phyloP scores from a whole-genome alignment of 306 rosid species.

The Abrus pulchellus region DNA sequence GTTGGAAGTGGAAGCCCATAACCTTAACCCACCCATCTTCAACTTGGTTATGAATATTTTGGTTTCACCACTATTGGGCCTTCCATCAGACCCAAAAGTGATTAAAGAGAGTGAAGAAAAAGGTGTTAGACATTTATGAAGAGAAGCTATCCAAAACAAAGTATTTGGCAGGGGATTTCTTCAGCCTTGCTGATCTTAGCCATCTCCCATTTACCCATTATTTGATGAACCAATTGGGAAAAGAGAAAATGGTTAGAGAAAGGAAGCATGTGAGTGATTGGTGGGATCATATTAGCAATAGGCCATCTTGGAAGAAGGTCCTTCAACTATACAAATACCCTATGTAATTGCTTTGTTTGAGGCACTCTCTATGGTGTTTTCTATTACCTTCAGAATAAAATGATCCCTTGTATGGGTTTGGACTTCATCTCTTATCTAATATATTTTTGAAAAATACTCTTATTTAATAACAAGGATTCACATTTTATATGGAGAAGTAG shows the following conservation, averaged over 20 bases:
- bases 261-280: slow-evolving; percentile 49
- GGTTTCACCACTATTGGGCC: not conserved
- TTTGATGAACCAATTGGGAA: slow-evolving; percentile 6
- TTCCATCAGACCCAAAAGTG: not conserved
- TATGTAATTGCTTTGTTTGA: not conserved
- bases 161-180: slow-evolving; percentile 49
- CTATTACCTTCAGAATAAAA: too few species aligned
- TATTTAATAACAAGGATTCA: too few species aligned
- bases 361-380: not conserved
- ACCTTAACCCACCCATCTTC: slow-evolving; percentile 35
- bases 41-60: slow-evolving; percentile 16
- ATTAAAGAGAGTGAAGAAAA: slow-evolving; percentile 40
- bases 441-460: too few species aligned
- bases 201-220: slow-evolving; percentile 48
- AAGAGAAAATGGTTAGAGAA: slow-evolving; percentile 32
- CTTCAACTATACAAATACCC: slow-evolving; percentile 15
- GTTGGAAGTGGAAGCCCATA: slow-evolving; percentile 48
- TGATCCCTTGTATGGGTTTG: too few species aligned
- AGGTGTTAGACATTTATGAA: slow-evolving; percentile 43
- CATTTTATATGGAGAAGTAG: too few species aligned
- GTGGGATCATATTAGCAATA: slow-evolving; percentile 52
- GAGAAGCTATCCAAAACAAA: slow-evolving; percentile 38
- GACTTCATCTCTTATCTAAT: too few species aligned
- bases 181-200: slow-evolving; percentile 50
- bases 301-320: slow-evolving; percentile 53